These are phyloP conservation scores for Metschnikowia borealis DNA, from an alignment of 805 yeast species.

Conservation along the genomic window DNA sequence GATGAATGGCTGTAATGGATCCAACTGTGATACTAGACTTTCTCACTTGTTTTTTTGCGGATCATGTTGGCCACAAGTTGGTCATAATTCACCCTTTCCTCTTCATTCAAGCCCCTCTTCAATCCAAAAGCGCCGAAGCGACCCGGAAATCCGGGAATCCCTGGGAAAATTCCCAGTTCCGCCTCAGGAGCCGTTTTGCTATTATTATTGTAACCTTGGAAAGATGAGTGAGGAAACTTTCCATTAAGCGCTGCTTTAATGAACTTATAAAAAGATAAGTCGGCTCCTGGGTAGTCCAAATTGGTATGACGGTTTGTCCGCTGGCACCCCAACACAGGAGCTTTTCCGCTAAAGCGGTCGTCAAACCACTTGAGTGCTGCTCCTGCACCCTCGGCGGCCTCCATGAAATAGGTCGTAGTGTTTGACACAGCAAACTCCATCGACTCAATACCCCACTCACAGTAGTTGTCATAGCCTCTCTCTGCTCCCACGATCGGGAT, in stretches of 20 bases:
- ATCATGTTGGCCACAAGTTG: not conserved
- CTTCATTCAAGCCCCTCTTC: slow-evolving; percentile 1
- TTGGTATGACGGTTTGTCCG: slow-evolving; percentile 10
- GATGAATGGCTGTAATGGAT: too few relatives aligned
- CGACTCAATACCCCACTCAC: slow-evolving; percentile 25
- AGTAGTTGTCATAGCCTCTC: slow-evolving; percentile 25
- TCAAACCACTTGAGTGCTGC: slow-evolving; percentile 14
- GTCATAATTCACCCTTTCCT: not conserved
- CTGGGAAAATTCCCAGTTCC: not conserved
- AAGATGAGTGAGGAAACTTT: too few relatives aligned
- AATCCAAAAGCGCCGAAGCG: slow-evolving; percentile 4
- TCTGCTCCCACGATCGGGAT: slow-evolving; percentile 20
- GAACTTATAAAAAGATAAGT: slow-evolving; percentile 2
- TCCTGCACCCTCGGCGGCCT: slow-evolving; percentile 12
- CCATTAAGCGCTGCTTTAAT: not conserved
- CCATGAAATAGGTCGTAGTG: slow-evolving; percentile 25
- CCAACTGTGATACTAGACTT: too few relatives aligned
- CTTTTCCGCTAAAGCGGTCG: slow-evolving; percentile 10
- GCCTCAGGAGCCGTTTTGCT: not conserved
- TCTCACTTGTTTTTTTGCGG: not conserved
- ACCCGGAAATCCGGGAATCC: not conserved
- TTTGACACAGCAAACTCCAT: slow-evolving; percentile 25
- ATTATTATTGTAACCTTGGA: not conserved
- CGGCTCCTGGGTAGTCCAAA: slow-evolving; percentile 12
- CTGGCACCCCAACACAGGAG: slow-evolving; percentile 10